A percentile compares a stretch with the other conserved stretches of the same genome.
Evolutionary conservation across 2,329 filamentous ascomycete species (phyloP).

Genomic region (Verticillium nubilum): DNA sequence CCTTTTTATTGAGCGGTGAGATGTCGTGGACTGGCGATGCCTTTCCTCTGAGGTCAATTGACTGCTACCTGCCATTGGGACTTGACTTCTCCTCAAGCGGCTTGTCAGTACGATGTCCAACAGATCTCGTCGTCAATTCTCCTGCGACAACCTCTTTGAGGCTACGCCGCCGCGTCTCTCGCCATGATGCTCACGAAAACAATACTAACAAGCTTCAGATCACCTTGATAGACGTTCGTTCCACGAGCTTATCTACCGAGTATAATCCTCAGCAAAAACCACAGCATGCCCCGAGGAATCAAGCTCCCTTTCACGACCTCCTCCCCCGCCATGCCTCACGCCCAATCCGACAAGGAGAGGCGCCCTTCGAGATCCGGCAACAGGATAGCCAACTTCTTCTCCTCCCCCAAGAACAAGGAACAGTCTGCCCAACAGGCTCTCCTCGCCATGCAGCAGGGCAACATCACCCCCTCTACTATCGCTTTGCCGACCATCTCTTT

Average conservation of each 20-base stretch:
- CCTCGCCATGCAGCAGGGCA: conserved; percentile 60
- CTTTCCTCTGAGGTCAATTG: neutral
- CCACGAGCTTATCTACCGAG: conserved; percentile 1
- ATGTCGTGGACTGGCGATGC: neutral
- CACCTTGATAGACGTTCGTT: neutral
- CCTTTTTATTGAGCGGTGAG: neutral
- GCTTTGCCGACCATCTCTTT: conserved; percentile 88
- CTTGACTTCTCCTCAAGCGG: neutral
- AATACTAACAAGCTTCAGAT: conserved; percentile 12
- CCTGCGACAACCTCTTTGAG: neutral
- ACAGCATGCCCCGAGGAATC: conserved; percentile 53
- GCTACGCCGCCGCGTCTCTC: neutral
- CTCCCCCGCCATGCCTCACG: conserved; percentile 37
- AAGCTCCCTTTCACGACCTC: conserved; percentile 50
- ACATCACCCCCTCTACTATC: conserved; percentile 62
- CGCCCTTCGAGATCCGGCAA: conserved; percentile 53
- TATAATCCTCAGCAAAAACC: conserved; percentile 21
- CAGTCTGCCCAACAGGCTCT: conserved; percentile 30
- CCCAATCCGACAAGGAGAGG: conserved; percentile 47
- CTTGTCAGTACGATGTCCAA: neutral
- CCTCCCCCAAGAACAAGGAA: conserved; percentile 70
- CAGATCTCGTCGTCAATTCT: neutral
- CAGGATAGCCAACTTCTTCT: conserved; percentile 79
- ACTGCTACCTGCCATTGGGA: neutral
- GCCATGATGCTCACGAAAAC: neutral